Evolutionary conservation across 2,329 filamentous ascomycete genomes (phyloP).

Genomic region (Alternaria consortialis): DNA sequence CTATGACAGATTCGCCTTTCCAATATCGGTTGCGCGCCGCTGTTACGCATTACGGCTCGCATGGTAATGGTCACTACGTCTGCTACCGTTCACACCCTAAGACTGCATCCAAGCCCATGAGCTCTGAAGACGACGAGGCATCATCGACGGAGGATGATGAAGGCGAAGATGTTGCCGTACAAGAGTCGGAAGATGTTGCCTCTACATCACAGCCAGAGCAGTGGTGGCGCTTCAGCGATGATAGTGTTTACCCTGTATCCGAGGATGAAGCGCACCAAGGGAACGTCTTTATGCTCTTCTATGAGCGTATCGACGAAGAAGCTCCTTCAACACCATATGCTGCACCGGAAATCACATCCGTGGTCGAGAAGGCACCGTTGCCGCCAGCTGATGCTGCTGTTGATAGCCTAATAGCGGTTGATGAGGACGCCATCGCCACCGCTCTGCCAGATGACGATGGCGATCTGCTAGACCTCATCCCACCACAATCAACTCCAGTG

Average conservation of each 20-base stretch:
- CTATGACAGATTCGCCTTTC: constrained; percentile 47
- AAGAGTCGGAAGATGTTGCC: constrained; percentile 19
- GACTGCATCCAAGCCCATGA: neutral
- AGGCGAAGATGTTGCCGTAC: constrained; percentile 26
- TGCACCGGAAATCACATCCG: neutral
- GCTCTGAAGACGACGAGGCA: constrained; percentile 3
- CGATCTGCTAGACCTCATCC: constrained; percentile 16
- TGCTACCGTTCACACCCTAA: constrained; percentile 79
- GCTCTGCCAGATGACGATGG: constrained; percentile 35
- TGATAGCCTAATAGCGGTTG: neutral
- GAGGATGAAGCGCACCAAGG: constrained; percentile 78
- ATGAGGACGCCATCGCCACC: constrained; percentile 22
- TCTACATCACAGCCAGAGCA: constrained; percentile 49
- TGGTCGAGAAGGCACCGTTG: constrained; percentile 28
- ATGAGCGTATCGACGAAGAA: constrained; percentile 68
- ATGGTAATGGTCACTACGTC: constrained; percentile 96
- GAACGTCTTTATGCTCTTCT: constrained; percentile 97
- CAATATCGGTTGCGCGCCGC: constrained; percentile 83
- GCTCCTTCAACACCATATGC: constrained; percentile 42
- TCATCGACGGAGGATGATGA: constrained; percentile 5
- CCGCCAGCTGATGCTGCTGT: constrained; percentile 19
- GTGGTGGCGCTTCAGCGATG: constrained; percentile 94
- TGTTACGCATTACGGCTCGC: constrained; percentile 86
- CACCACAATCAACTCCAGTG: constrained; percentile 7
- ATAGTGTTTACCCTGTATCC: constrained; percentile 77